These are phyloP conservation scores for Aspergillus flavus DNA, from an alignment of 2,329 filamentous ascomycete species.

Conservation along the genomic window DNA sequence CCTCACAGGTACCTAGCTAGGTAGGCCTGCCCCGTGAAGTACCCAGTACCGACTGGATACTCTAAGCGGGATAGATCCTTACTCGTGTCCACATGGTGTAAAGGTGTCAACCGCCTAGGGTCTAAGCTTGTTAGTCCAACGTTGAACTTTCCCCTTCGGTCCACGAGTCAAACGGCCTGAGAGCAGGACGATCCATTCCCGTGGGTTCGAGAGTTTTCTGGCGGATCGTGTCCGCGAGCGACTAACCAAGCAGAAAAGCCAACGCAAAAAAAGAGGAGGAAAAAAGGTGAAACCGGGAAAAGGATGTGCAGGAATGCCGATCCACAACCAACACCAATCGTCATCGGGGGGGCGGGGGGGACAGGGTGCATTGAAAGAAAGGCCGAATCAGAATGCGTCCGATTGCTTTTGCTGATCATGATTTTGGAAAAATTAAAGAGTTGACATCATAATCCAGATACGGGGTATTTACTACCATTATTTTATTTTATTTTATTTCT, in stretches of 20 bases:
- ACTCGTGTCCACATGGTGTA: not conserved
- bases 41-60: not conserved
- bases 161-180: conserved; percentile 19
- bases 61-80: not conserved
- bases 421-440: not conserved
- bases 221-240: conserved; percentile 22
- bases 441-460: conserved; percentile 8
- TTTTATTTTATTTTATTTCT: not conserved
- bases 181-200: conserved; percentile 33
- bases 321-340: conserved; percentile 16
- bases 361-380: conserved; percentile 12
- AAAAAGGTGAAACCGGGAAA: conserved; percentile 27
- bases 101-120: conserved; percentile 2
- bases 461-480: not conserved
- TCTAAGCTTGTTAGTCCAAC: conserved; percentile 5
- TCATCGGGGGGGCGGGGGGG: not conserved
- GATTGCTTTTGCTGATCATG: conserved; percentile 12
- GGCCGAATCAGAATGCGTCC: conserved; percentile 16
- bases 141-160: not conserved
- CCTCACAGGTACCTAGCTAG: not conserved
- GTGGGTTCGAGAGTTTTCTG: conserved; percentile 28
- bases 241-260: conserved; percentile 13
- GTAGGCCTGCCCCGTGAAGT: not conserved
- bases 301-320: conserved; percentile 29
- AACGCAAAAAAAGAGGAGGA: not conserved